phyloP scores from a whole-genome alignment of 2,329 filamentous ascomycete species.

The Diaporthe eres region DNA sequence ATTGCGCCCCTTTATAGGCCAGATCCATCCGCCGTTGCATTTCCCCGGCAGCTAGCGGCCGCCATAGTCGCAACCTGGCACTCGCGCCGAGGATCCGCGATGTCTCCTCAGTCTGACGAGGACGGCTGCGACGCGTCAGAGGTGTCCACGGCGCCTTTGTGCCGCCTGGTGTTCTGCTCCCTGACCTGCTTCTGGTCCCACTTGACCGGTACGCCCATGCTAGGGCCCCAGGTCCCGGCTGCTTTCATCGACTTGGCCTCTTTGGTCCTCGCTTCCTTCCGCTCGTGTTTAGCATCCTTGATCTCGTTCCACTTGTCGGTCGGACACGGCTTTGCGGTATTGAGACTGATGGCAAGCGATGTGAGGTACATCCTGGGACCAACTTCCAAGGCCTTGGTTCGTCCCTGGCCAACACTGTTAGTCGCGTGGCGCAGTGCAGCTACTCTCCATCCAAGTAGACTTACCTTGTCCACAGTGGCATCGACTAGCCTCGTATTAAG shows the following conservation, averaged over 20 bases:
- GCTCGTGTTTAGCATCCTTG: conserved; percentile 40
- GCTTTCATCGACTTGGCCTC: conserved; percentile 42
- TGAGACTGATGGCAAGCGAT: conserved; percentile 40
- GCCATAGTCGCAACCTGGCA: background rate
- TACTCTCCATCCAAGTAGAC: background rate
- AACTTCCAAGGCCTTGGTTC: conserved; percentile 35
- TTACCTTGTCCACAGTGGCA: conserved; percentile 37
- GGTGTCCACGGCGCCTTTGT: conserved; percentile 2
- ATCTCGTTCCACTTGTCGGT: conserved; percentile 42
- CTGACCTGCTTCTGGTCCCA: conserved; percentile 39
- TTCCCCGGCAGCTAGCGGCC: background rate
- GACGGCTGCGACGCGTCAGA: conserved; percentile 17
- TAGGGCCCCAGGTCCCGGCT: conserved; percentile 37
- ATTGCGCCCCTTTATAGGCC: background rate
- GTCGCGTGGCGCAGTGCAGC: background rate
- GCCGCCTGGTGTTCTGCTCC: conserved; percentile 27
- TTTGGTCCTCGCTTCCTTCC: conserved; percentile 38
- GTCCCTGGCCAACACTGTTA: conserved; percentile 21
- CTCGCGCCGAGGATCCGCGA: background rate
- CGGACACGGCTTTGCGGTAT: conserved; percentile 40
- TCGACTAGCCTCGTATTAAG: conserved; percentile 78
- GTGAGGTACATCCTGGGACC: conserved; percentile 38
- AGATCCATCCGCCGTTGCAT: background rate
- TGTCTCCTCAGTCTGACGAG: background rate
- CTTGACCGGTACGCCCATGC: conserved; percentile 38